Percentiles rank a stretch among this genome's conserved stretches.
phyloP scores from a whole-genome alignment of 345 rosid genomes.

The Murraya koenigii region DNA sequence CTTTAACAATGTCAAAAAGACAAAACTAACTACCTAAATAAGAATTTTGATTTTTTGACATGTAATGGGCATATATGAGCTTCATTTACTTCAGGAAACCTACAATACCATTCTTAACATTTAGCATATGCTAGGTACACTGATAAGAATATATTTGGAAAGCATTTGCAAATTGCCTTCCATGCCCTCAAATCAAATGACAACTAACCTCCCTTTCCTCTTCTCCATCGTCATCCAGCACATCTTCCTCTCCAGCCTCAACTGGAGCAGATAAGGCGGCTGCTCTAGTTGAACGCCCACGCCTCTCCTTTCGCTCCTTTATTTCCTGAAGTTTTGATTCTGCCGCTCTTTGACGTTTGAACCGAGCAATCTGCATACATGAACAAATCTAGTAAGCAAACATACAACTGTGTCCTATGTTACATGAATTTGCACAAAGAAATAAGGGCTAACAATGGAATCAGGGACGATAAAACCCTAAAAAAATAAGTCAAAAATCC shows the following conservation, averaged over 20 bases:
- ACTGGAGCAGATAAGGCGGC: conserved; percentile 74
- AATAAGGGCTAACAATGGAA: not conserved
- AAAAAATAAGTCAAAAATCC: not conserved
- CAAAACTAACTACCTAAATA: not conserved
- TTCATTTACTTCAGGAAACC: not conserved
- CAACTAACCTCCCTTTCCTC: conserved; percentile 91
- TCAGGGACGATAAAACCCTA: not conserved
- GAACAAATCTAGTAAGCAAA: conserved; percentile 12
- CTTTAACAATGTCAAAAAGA: not conserved
- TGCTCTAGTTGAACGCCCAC: conserved; percentile 74
- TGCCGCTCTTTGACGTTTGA: conserved; percentile 77
- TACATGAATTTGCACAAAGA: not conserved
- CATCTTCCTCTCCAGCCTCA: conserved; percentile 83
- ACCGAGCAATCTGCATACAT: conserved; percentile 67
- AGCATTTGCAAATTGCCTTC: not conserved
- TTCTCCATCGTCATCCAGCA: conserved; percentile 87
- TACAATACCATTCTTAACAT: not conserved
- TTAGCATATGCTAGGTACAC: not conserved
- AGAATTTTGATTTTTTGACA: not conserved
- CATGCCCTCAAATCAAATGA: not conserved
- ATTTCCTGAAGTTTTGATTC: conserved; percentile 83
- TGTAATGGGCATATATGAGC: not conserved
- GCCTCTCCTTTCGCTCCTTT: conserved; percentile 82
- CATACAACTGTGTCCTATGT: not conserved
- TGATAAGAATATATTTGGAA: not conserved